Evolutionary conservation across 495 filamentous ascomycete genomes (phyloP).

Genomic region (Mytilinidion resinicola): DNA sequence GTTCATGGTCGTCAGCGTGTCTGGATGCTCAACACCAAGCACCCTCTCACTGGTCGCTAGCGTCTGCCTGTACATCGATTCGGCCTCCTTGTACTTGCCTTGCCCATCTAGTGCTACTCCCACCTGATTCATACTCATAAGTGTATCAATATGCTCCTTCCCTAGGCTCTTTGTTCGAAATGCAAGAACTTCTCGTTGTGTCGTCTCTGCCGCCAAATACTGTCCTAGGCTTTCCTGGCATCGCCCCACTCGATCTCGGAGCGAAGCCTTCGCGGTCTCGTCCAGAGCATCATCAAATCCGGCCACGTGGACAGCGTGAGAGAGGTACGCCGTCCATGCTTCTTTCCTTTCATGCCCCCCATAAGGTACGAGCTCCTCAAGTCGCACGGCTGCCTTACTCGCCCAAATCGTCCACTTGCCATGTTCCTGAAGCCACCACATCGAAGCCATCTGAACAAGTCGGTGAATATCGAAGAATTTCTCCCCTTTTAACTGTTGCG

Average conservation of each 20-base stretch:
- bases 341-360: constrained; percentile 4
- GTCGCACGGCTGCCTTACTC: neutral
- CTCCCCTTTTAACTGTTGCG: neutral
- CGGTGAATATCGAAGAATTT: constrained; percentile 9
- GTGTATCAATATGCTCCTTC: constrained; percentile 13
- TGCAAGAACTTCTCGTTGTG: neutral
- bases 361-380: neutral
- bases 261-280: neutral
- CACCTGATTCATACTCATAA: constrained; percentile 5
- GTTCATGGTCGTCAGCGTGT: too few species aligned
- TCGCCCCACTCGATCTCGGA: neutral
- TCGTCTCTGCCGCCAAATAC: neutral
- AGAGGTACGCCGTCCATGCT: neutral
- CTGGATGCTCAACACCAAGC: neutral
- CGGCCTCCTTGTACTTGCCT: constrained; percentile 20
- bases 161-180: constrained; percentile 11
- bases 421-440: constrained; percentile 3
- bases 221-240: neutral
- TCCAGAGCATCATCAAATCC: neutral
- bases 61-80: neutral
- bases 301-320: neutral
- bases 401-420: neutral
- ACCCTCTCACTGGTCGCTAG: neutral
- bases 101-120: neutral
- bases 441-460: constrained; percentile 10